Percentiles rank a stretch among this genome's conserved stretches.
Evolutionary conservation across 768 basidiomycete genomes (phyloP).

Genomic region (Chalciporus sphaerocephalus): DNA sequence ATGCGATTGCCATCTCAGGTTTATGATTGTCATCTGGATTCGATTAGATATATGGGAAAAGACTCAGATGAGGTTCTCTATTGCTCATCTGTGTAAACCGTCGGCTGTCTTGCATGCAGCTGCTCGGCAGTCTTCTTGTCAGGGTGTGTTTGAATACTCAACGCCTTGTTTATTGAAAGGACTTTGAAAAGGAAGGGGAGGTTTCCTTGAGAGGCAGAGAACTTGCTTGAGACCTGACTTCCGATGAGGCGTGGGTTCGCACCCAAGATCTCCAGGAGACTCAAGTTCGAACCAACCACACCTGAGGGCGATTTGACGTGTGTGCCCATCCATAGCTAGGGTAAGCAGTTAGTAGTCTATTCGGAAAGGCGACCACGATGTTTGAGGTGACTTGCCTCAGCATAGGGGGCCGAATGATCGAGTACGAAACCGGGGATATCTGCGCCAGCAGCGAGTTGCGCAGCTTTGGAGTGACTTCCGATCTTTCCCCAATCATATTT

Average conservation of each 20-base stretch:
- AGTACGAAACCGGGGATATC: slow-evolving; percentile 61
- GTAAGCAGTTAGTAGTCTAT: slow-evolving; percentile 3
- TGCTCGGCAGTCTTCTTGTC: slow-evolving; percentile 76
- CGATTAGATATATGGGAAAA: background rate
- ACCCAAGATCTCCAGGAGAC: slow-evolving; percentile 58
- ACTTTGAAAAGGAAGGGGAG: slow-evolving; percentile 93
- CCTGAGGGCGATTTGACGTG: slow-evolving; percentile 72
- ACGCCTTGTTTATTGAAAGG: slow-evolving; percentile 80
- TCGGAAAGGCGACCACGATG: background rate
- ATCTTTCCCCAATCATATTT: slow-evolving; percentile 94
- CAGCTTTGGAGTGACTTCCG: slow-evolving; percentile 79
- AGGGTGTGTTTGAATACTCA: slow-evolving; percentile 91
- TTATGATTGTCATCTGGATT: slow-evolving; percentile 90
- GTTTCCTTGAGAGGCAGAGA: slow-evolving; percentile 56
- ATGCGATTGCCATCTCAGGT: slow-evolving; percentile 97
- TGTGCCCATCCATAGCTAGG: slow-evolving; percentile 98
- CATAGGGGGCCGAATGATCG: slow-evolving; percentile 76
- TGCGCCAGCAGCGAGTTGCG: slow-evolving; percentile 67
- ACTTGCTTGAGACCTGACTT: slow-evolving; percentile 47
- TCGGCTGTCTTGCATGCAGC: slow-evolving; percentile 63
- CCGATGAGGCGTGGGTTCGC: slow-evolving; percentile 70
- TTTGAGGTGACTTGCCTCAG: slow-evolving; percentile 66
- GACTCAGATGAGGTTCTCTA: slow-evolving; percentile 8
- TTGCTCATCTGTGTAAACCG: slow-evolving; percentile 83
- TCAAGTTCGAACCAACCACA: slow-evolving; percentile 42